These are phyloP conservation scores for Phytophthora syringae DNA, from an alignment of 352 stramenopile genomes.

Conservation along the genomic window DNA sequence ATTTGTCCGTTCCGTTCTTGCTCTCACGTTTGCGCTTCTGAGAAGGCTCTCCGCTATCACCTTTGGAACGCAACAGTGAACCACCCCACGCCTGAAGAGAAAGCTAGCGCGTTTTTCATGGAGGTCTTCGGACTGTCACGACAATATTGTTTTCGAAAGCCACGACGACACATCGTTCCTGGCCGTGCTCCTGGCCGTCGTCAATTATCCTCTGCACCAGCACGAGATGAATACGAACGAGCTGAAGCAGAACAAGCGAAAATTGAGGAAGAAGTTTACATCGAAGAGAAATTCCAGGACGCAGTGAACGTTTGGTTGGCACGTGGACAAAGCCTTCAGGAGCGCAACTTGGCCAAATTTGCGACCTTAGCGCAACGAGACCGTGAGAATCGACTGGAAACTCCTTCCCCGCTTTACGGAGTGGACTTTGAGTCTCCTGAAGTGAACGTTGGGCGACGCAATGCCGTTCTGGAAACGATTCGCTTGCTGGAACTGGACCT, in stretches of 20 bases:
- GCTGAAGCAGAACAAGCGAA: conserved; percentile 25
- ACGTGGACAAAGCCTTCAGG: conserved; percentile 44
- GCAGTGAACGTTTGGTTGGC: conserved; percentile 55
- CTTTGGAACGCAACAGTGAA: conserved; percentile 73
- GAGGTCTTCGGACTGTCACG: conserved; percentile 75
- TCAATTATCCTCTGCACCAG: conserved; percentile 6
- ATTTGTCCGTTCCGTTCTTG: conserved; percentile 81
- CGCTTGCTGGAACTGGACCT: conserved; percentile 59
- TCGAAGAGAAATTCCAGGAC: conserved; percentile 71
- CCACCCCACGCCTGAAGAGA: conserved; percentile 61
- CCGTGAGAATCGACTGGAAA: conserved; percentile 50
- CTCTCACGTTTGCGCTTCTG: conserved; percentile 68
- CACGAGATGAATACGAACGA: conserved; percentile 33
- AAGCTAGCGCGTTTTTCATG: conserved; percentile 68
- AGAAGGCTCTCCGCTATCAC: conserved; percentile 76
- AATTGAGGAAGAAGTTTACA: conserved; percentile 65
- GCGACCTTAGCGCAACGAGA: conserved; percentile 33
- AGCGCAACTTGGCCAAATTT: conserved; percentile 42
- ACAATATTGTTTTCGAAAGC: conserved; percentile 81
- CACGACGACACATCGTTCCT: conserved; percentile 52
- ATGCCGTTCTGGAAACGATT: conserved; percentile 59
- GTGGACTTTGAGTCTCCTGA: conserved; percentile 72
- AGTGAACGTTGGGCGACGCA: conserved; percentile 67
- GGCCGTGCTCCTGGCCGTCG: conserved; percentile 10
- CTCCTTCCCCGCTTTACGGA: conserved; percentile 51